Conservation (phyloP, 805 yeast species). For the Metschnikowia similis region DNA sequence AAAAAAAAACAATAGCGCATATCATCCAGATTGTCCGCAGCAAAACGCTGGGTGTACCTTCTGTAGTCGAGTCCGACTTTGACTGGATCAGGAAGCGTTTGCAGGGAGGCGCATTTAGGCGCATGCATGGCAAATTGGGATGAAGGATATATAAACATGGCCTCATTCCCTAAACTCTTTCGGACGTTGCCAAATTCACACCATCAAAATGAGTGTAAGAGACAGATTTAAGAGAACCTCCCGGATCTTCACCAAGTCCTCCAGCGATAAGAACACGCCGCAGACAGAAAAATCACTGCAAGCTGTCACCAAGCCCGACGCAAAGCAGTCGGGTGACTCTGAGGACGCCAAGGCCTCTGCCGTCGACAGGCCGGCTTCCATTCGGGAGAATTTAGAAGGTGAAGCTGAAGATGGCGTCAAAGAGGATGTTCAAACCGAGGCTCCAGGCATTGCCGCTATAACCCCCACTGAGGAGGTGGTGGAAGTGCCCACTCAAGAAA, state of each 20-base stretch:
- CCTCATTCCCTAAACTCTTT: neutral
- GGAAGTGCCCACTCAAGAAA: slow-evolving; percentile 1
- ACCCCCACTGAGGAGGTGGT: neutral
- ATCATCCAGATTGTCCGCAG: neutral
- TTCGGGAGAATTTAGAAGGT: neutral
- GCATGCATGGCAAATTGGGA: slow-evolving; percentile 1
- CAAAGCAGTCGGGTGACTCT: neutral
- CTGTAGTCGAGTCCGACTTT: neutral
- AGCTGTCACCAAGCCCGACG: neutral
- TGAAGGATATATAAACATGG: slow-evolving; percentile 1
- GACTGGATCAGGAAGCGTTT: slow-evolving; percentile 2
- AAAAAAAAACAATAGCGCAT: neutral
- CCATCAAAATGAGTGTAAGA: slow-evolving; percentile 13
- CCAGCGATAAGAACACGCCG: neutral
- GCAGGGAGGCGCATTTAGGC: slow-evolving; percentile 2
- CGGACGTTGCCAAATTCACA: neutral
- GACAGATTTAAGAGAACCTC: slow-evolving; percentile 17
- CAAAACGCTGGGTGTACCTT: neutral
- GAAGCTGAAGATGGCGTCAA: neutral
- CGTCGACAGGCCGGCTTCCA: slow-evolving; percentile 3
- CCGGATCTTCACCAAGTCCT: slow-evolving; percentile 9
- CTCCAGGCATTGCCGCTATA: slow-evolving; percentile 3
- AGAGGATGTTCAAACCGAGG: slow-evolving; percentile 2
- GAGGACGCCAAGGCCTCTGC: slow-evolving; percentile 1
- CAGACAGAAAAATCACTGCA: neutral